phyloP scores from a whole-genome alignment of 2,329 filamentous ascomycete genomes.

The Aspergillus sclerotialis region DNA sequence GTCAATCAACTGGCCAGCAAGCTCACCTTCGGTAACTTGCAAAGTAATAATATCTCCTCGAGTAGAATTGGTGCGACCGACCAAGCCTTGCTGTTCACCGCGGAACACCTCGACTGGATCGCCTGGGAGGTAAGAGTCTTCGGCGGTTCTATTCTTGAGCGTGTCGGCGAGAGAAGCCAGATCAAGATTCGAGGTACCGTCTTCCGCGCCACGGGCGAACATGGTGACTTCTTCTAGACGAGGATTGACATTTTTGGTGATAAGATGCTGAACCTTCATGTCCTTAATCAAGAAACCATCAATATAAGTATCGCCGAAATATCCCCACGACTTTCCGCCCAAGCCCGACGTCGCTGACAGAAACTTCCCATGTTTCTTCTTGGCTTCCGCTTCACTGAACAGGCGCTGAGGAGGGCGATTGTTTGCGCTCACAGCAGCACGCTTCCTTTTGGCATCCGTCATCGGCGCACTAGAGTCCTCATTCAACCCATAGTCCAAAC shows the following conservation, averaged over 20 bases:
- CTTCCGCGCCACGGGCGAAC: constrained; percentile 80
- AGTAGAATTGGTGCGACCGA: constrained; percentile 78
- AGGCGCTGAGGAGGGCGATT: constrained; percentile 78
- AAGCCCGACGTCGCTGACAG: constrained; percentile 48
- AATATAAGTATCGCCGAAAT: constrained; percentile 81
- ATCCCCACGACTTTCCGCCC: constrained; percentile 67
- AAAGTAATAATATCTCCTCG: constrained; percentile 89
- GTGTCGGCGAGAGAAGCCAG: constrained; percentile 84
- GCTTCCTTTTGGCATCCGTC: constrained; percentile 70
- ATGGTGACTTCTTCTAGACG: constrained; percentile 92
- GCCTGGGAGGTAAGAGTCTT: constrained; percentile 80
- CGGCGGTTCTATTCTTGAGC: constrained; percentile 73
- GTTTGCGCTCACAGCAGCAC: constrained; percentile 47
- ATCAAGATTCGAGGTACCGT: constrained; percentile 90
- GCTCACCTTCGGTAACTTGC: constrained; percentile 71
- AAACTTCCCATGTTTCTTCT: constrained; percentile 70
- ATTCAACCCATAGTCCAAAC: constrained; percentile 83
- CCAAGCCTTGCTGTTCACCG: constrained; percentile 87
- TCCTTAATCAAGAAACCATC: constrained; percentile 92
- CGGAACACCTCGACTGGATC: constrained; percentile 96
- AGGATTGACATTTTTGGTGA: constrained; percentile 86
- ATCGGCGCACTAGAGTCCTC: constrained; percentile 60
- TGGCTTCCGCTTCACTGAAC: constrained; percentile 88
- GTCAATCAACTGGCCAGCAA: constrained; percentile 79
- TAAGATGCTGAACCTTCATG: constrained; percentile 78